Base-by-base conservation (phyloP, 495 filamentous ascomycete genomes). In the Hypoxylon crocopeplum region DNA sequence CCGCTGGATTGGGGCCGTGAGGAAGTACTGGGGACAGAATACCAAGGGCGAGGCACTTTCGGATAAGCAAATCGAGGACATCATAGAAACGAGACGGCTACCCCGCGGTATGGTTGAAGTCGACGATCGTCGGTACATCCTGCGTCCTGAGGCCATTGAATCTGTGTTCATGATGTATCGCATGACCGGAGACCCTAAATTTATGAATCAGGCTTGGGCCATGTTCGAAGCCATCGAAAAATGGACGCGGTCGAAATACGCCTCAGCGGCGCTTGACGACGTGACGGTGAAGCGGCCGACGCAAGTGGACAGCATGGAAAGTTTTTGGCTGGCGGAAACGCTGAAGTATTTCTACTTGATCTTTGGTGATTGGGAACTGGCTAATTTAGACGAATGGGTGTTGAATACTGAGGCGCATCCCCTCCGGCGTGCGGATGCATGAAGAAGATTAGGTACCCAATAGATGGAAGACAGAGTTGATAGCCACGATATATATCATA, bases 341-440 rank as follows among this genome's bases (percentile, higher is more conserved):
- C 69, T 92, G 55, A 96, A 95, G 66, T 95, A 96, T 70, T 92
- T 93, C 62, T 96, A 91, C 57, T 71, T 95, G 54, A 83, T 93
- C 30, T 96, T 92, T 61, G 86, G 83, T 17, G 88, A 91, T 29
- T 87, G 88, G 19, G 79, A 84, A 49, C 69, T 86, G 44, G 77
- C 90, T 19, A 88, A 82, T 72, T 73, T 96, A 66, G 75, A 79
- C 53, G 63, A 76, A 51, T 76, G 72, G 68, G 72, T 76, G 25
- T 61, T 79, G 61, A 93, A 90, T 64, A 92, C 89, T 6, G 89
- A 93, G 73, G 88, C 89, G 24, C 89, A 92, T 77, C 84, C 88
- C 5, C 83, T 93, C 45, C 82, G 75, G 79, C 69, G 79, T 53
- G 77, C 77, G 19, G 71, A 73, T 47, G 55, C 62, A 2, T 54